These are phyloP conservation scores for Phaeotremella skinneri DNA, from an alignment of 768 basidiomycete genomes.

Conservation along the genomic window DNA sequence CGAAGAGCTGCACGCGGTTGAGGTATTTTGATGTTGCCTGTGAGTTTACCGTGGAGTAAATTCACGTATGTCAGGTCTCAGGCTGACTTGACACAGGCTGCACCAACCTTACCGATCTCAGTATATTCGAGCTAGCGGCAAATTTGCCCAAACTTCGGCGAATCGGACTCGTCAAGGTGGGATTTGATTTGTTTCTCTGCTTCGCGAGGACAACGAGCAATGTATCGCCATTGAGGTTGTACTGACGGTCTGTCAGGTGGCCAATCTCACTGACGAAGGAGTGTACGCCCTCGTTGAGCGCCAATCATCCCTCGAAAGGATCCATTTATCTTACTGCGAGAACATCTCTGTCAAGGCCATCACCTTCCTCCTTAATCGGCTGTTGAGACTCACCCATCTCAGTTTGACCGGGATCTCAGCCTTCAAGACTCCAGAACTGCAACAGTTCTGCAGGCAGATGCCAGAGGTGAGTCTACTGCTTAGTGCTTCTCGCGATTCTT, in stretches of 20 bases:
- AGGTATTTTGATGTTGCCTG: conserved; percentile 96
- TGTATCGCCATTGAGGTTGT: neutral
- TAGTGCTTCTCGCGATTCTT: conserved; percentile 2
- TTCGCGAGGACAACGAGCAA: neutral
- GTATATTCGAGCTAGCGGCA: conserved; percentile 82
- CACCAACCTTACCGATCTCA: conserved; percentile 81
- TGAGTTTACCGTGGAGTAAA: conserved; percentile 54
- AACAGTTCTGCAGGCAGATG: conserved; percentile 82
- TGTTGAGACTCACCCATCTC: conserved; percentile 89
- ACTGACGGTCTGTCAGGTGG: conserved; percentile 54
- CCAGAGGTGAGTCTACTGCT: conserved; percentile 64
- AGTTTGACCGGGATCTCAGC: conserved; percentile 95
- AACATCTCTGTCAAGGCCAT: conserved; percentile 89
- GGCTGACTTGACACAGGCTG: conserved; percentile 62
- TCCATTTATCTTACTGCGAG: conserved; percentile 96
- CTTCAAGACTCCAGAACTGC: conserved; percentile 79
- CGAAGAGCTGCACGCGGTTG: conserved; percentile 79
- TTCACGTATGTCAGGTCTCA: conserved; percentile 9
- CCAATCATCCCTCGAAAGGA: conserved; percentile 82
- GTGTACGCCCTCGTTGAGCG: conserved; percentile 83
- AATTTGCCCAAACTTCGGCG: conserved; percentile 81
- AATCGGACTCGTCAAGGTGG: conserved; percentile 84
- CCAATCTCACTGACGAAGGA: conserved; percentile 88
- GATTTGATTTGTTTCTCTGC: conserved; percentile 6
- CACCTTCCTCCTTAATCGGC: conserved; percentile 79